Percentiles rank a stretch among this genome's conserved stretches.
Evolutionary conservation across 345 rosid species (phyloP).

Genomic region (Pugionium cornutum): DNA sequence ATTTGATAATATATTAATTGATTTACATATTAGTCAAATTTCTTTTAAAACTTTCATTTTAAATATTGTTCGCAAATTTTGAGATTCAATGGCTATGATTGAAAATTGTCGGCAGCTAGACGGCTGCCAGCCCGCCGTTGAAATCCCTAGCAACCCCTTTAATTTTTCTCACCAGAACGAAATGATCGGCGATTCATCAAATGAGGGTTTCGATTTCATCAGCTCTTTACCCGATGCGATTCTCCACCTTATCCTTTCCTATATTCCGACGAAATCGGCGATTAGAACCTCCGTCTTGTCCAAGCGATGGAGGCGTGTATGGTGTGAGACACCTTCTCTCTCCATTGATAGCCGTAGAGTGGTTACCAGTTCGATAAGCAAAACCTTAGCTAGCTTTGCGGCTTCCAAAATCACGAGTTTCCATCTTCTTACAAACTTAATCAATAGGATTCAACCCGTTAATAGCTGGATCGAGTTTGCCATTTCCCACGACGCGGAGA

Average conservation of each 20-base stretch:
- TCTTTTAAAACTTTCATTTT: too few relatives aligned
- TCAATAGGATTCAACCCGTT: constrained; percentile 12
- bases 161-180: background rate
- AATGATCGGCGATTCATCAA: constrained; percentile 15
- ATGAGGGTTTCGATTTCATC: constrained; percentile 29
- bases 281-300: constrained; percentile 37
- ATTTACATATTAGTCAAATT: too few relatives aligned
- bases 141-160: constrained; percentile 13
- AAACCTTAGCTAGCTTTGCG: constrained; percentile 20
- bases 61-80: background rate
- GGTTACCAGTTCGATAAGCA: constrained; percentile 26
- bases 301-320: constrained; percentile 35
- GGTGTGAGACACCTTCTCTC: constrained; percentile 38
- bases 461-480: constrained; percentile 38
- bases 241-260: constrained; percentile 39
- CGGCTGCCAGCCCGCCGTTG: constrained; percentile 11
- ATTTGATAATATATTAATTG: too few relatives aligned
- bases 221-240: constrained; percentile 33
- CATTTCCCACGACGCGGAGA: constrained; percentile 15
- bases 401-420: constrained; percentile 32
- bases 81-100: constrained; percentile 14
- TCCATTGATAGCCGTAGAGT: constrained; percentile 26
- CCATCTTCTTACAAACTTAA: constrained; percentile 24
- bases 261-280: constrained; percentile 29
- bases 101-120: constrained; percentile 6